These are phyloP conservation scores for Sclerotinia nivalis DNA, from an alignment of 2,329 filamentous ascomycete species.

Conservation along the genomic window DNA sequence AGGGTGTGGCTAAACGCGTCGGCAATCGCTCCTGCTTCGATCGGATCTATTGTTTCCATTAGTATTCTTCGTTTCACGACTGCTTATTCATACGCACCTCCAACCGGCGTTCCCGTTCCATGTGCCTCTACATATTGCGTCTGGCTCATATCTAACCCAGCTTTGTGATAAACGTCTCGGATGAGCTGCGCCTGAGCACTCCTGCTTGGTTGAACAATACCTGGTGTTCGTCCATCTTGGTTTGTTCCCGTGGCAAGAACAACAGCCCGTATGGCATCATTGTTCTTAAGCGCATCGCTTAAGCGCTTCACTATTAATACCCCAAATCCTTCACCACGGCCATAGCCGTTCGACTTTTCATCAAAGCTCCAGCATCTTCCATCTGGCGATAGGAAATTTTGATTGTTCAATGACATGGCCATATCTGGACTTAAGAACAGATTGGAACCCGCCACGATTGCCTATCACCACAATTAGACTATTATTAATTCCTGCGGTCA, in stretches of 20 bases:
- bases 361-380: slow-evolving; percentile 53
- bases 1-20: slow-evolving; percentile 23
- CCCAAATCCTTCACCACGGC: slow-evolving; percentile 61
- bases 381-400: slow-evolving; percentile 32
- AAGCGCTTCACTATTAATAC: slow-evolving; percentile 60
- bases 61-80: neutral
- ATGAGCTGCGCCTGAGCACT: slow-evolving; percentile 49
- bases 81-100: neutral
- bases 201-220: slow-evolving; percentile 56
- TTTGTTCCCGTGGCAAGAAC: slow-evolving; percentile 45
- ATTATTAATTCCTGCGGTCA: slow-evolving; percentile 32
- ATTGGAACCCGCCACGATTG: slow-evolving; percentile 7
- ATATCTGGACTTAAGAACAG: slow-evolving; percentile 40
- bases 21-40: slow-evolving; percentile 12
- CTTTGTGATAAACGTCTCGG: slow-evolving; percentile 45
- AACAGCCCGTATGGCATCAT: slow-evolving; percentile 3
- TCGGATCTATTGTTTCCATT: slow-evolving; percentile 1
- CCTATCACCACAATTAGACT: neutral
- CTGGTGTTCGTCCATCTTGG: slow-evolving; percentile 51
- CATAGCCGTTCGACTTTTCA: slow-evolving; percentile 59
- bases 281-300: slow-evolving; percentile 51
- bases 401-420: slow-evolving; percentile 50
- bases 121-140: slow-evolving; percentile 51
- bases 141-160: slow-evolving; percentile 46
- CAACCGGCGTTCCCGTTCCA: slow-evolving; percentile 43